These are phyloP conservation scores for Solanum neorickii DNA, from an alignment of 257 asterid genomes.

Conservation along the genomic window DNA sequence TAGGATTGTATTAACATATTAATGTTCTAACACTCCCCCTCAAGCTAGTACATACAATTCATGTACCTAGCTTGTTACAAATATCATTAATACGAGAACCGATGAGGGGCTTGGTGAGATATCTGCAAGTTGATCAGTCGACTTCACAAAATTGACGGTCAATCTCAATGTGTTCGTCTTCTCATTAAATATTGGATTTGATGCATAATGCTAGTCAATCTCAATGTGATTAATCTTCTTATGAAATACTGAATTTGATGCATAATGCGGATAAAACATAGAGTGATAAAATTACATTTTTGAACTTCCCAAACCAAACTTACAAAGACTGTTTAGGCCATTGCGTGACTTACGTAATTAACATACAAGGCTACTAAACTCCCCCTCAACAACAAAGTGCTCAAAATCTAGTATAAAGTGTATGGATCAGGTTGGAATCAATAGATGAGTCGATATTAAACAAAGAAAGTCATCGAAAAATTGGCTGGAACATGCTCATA, in stretches of 20 bases:
- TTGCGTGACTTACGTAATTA: neutral
- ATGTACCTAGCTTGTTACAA: neutral
- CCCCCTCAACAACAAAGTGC: neutral
- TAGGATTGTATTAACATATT: neutral
- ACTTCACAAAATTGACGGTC: neutral
- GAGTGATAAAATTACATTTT: neutral
- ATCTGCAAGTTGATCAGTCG: neutral
- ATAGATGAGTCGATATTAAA: neutral
- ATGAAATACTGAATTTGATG: neutral
- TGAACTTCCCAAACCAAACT: neutral
- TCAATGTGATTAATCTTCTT: neutral
- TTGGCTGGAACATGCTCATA: neutral
- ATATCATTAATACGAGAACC: neutral
- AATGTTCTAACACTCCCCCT: neutral
- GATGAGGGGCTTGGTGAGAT: neutral
- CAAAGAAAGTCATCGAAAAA: neutral
- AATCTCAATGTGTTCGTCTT: neutral
- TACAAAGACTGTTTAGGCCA: neutral
- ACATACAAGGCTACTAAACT: neutral
- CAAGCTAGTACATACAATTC: neutral
- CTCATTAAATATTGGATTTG: neutral
- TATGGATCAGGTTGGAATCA: neutral
- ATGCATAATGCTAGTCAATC: neutral
- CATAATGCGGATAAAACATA: neutral
- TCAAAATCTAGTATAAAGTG: neutral